Percentiles rank a stretch among this genome's conserved stretches.
Evolutionary conservation across 163 green algal genomes (phyloP).

Genomic region (Smithsoniella earleae): DNA sequence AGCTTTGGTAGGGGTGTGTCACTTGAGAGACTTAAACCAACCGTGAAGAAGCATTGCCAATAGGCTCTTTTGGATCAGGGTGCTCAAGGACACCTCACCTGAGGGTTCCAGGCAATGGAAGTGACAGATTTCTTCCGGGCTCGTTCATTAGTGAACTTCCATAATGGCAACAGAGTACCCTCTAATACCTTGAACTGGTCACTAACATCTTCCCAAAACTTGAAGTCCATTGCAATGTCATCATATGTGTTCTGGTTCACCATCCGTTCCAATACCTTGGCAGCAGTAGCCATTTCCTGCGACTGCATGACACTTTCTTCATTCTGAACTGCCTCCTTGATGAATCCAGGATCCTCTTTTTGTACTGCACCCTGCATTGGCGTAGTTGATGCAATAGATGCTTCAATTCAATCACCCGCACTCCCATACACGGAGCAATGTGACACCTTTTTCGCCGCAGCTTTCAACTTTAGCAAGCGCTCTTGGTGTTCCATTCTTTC

Average conservation of each 20-base stretch:
- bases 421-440: background rate
- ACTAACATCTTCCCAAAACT: slow-evolving; percentile 86
- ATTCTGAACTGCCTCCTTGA: slow-evolving; percentile 16
- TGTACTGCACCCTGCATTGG: slow-evolving; percentile 3
- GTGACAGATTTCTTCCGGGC: slow-evolving; percentile 66
- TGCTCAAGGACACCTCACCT: background rate
- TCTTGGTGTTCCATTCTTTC: slow-evolving; percentile 56
- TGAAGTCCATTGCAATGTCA: slow-evolving; percentile 84
- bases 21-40: too few species aligned
- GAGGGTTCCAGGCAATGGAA: slow-evolving; percentile 69
- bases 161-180: slow-evolving; percentile 86
- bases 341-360: slow-evolving; percentile 26
- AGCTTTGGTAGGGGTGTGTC: too few species aligned
- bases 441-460: slow-evolving; percentile 43
- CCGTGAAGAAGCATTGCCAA: too few species aligned
- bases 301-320: slow-evolving; percentile 36
- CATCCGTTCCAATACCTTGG: slow-evolving; percentile 79
- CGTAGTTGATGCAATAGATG: slow-evolving; percentile 24
- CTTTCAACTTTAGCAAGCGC: slow-evolving; percentile 51
- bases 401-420: background rate
- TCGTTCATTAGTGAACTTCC: slow-evolving; percentile 63
- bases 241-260: slow-evolving; percentile 78
- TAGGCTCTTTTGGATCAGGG: too few species aligned
- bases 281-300: slow-evolving; percentile 35
- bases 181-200: slow-evolving; percentile 64